Evolutionary conservation across 2,329 filamentous ascomycete species (phyloP).

Genomic region (Cladosporium sp.): DNA sequence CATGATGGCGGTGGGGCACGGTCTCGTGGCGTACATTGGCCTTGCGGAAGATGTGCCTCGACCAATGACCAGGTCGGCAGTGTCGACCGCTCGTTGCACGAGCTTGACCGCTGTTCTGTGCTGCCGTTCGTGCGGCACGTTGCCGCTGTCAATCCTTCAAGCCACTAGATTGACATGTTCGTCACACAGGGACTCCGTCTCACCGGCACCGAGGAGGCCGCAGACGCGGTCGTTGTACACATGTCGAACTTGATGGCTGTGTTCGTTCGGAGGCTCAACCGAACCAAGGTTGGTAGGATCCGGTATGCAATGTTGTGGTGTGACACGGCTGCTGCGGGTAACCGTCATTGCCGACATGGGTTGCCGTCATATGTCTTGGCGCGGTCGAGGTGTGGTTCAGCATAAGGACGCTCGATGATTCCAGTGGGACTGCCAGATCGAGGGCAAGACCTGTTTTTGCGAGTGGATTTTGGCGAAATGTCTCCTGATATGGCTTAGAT

Average conservation of each 20-base stretch:
- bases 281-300: slow-evolving; percentile 4
- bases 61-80: slow-evolving; percentile 2
- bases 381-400: neutral
- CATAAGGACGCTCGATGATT: neutral
- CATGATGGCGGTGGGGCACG: neutral
- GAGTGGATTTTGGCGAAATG: neutral
- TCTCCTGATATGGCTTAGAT: neutral
- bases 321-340: slow-evolving; percentile 4
- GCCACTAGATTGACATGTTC: slow-evolving; percentile 21
- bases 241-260: neutral
- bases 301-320: neutral
- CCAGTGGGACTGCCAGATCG: neutral
- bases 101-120: slow-evolving; percentile 22
- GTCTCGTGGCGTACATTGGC: slow-evolving; percentile 7
- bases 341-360: slow-evolving; percentile 10
- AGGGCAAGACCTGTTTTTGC: neutral
- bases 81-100: slow-evolving; percentile 8
- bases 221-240: slow-evolving; percentile 8
- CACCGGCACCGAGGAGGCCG: slow-evolving; percentile 5
- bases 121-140: slow-evolving; percentile 19
- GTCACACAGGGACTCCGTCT: slow-evolving; percentile 9
- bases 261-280: slow-evolving; percentile 12
- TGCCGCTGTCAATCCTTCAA: slow-evolving; percentile 22
- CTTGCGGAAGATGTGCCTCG: neutral
- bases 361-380: slow-evolving; percentile 2